Percentiles rank a stretch among this genome's conserved stretches.
These are phyloP conservation scores for Penicillium sp. DNA, from an alignment of 2,329 filamentous ascomycete species.

Conservation along the genomic window DNA sequence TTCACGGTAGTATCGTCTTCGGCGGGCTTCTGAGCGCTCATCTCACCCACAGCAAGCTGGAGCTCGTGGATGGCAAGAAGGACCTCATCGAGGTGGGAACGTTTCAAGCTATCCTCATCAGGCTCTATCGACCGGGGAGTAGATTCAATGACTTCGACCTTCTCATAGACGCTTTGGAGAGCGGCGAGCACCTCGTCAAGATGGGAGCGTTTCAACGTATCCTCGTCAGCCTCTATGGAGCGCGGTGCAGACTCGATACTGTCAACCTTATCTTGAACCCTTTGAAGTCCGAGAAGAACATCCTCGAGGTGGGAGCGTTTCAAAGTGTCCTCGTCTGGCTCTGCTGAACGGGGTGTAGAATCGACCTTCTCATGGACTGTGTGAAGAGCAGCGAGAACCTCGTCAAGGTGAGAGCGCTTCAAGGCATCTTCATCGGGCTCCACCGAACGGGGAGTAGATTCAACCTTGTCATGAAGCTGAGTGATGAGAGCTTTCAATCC, in stretches of 20 bases:
- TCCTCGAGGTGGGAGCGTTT: constrained; percentile 53
- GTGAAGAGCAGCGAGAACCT: constrained; percentile 47
- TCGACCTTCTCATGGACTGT: constrained; percentile 70
- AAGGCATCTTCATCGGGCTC: constrained; percentile 43
- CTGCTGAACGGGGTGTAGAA: constrained; percentile 40
- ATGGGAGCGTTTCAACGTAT: constrained; percentile 50
- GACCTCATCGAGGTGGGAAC: constrained; percentile 51
- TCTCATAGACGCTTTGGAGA: constrained; percentile 30
- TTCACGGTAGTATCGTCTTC: constrained; percentile 59
- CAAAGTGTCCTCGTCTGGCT: constrained; percentile 42
- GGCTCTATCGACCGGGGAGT: constrained; percentile 42
- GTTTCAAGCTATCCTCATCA: constrained; percentile 47
- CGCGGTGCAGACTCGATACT: constrained; percentile 52
- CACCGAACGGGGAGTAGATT: constrained; percentile 53
- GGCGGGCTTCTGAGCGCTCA: constrained; percentile 45
- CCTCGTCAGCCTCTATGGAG: constrained; percentile 37
- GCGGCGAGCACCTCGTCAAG: constrained; percentile 50
- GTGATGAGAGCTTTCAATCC: constrained; percentile 81
- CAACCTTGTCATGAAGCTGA: constrained; percentile 81
- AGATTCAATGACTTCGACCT: constrained; percentile 63
- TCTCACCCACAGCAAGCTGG: constrained; percentile 59
- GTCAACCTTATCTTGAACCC: constrained; percentile 71
- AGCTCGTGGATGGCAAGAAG: constrained; percentile 53
- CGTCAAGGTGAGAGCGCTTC: constrained; percentile 51
- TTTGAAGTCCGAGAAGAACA: constrained; percentile 45